Conservation (phyloP, 75 land plant genomes). For the Pinus taeda region DNA sequence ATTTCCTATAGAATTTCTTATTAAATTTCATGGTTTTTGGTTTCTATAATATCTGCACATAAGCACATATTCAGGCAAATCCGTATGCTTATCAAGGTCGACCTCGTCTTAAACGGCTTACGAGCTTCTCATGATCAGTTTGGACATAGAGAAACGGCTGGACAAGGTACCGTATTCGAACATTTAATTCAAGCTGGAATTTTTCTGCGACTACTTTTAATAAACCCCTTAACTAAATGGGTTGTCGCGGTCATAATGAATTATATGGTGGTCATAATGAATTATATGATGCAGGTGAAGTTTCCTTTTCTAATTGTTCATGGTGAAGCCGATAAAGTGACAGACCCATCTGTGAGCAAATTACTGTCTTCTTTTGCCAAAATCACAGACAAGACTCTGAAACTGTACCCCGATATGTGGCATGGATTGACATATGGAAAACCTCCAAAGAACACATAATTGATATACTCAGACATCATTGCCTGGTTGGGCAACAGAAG, state of each 20-base stretch:
- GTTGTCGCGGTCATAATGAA: too few relatives aligned
- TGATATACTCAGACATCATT: slow-evolving; percentile 74
- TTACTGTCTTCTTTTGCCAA: slow-evolving; percentile 48
- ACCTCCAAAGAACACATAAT: slow-evolving; percentile 56
- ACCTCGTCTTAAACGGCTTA: slow-evolving; percentile 64
- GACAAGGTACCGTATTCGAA: slow-evolving; percentile 35
- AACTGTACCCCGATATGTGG: slow-evolving; percentile 91
- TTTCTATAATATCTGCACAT: too few relatives aligned
- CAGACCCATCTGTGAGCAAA: slow-evolving; percentile 73
- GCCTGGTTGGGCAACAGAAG: slow-evolving; percentile 64
- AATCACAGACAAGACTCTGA: slow-evolving; percentile 79
- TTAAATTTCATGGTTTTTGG: too few relatives aligned
- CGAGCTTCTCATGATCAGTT: slow-evolving; percentile 64
- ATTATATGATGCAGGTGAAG: slow-evolving; percentile 34
- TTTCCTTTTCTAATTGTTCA: slow-evolving; percentile 78
- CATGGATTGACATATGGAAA: slow-evolving; percentile 80
- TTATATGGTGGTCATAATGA: not conserved
- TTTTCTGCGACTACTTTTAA: too few relatives aligned
- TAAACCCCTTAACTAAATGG: too few relatives aligned
- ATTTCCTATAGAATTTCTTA: too few relatives aligned
- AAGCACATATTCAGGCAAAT: slow-evolving; percentile 56
- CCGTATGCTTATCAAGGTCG: slow-evolving; percentile 64
- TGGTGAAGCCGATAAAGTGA: slow-evolving; percentile 79
- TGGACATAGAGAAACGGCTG: slow-evolving; percentile 53
- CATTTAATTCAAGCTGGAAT: too few relatives aligned